Evolutionary conservation across 1,139 yeast species (phyloP).

Genomic region (Candida tropicalis): DNA sequence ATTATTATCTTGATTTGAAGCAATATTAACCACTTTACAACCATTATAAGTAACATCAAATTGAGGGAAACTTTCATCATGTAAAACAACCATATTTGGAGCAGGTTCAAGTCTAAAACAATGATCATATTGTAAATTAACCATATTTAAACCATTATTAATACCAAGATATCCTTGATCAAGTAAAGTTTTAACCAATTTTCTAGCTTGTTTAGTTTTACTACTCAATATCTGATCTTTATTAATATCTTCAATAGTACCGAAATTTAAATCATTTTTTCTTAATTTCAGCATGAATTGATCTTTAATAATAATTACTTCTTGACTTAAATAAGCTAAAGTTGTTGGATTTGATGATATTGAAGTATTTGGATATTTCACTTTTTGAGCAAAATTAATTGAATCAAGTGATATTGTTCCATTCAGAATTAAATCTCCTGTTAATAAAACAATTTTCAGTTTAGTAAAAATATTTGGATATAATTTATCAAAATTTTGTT

Average conservation of each 20-base stretch:
- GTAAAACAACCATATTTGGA: constrained; percentile 67
- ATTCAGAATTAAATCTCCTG: constrained; percentile 75
- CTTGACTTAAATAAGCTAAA: constrained; percentile 79
- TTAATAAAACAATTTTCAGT: constrained; percentile 62
- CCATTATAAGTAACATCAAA: constrained; percentile 82
- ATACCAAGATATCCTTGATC: constrained; percentile 89
- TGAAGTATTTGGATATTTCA: neutral
- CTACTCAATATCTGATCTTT: constrained; percentile 26
- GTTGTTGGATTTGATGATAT: constrained; percentile 71
- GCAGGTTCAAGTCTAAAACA: constrained; percentile 73
- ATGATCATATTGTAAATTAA: constrained; percentile 71
- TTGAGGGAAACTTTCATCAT: constrained; percentile 69
- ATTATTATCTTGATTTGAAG: constrained; percentile 46
- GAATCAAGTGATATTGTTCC: constrained; percentile 51
- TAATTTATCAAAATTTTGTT: constrained; percentile 73
- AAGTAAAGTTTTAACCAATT: constrained; percentile 72
- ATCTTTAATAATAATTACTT: constrained; percentile 73
- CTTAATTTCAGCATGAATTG: constrained; percentile 70
- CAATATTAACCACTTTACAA: constrained; percentile 77
- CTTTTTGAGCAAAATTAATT: neutral
- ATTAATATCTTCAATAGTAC: constrained; percentile 26
- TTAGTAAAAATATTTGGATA: constrained; percentile 21
- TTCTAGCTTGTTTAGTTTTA: constrained; percentile 67
- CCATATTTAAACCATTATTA: constrained; percentile 56
- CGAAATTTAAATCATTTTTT: constrained; percentile 64